Evolutionary conservation across 2,329 filamentous ascomycete species (phyloP).

Genomic region (Coleophoma eucalyptorum): DNA sequence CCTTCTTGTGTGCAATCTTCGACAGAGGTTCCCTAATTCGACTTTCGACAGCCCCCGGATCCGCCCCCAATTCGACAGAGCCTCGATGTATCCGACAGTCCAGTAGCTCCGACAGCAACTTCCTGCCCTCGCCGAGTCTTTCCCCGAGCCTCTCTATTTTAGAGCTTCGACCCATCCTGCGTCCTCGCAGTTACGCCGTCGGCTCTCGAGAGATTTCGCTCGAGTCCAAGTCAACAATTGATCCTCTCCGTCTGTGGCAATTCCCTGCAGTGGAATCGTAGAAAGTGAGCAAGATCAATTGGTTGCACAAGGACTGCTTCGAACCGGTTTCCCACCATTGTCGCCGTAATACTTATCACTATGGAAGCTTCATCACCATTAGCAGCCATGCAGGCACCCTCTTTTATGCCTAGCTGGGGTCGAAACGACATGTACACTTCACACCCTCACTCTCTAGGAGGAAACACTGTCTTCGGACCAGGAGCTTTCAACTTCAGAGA

Average conservation of each 20-base stretch:
- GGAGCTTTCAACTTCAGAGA: conserved; percentile 75
- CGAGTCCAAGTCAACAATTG: conserved; percentile 11
- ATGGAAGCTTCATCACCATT: conserved; percentile 96
- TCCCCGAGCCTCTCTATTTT: neutral
- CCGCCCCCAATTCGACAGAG: conserved; percentile 7
- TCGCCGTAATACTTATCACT: conserved; percentile 18
- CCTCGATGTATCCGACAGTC: conserved; percentile 19
- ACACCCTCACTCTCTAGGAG: conserved; percentile 40
- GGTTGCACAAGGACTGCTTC: conserved; percentile 7
- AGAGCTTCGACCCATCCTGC: conserved; percentile 4
- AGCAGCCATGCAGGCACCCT: conserved; percentile 83
- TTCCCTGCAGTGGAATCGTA: conserved; percentile 14
- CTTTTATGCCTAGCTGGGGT: conserved; percentile 59
- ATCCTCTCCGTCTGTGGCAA: neutral
- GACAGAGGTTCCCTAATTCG: conserved; percentile 2
- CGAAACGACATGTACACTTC: conserved; percentile 49
- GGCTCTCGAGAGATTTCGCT: conserved; percentile 1
- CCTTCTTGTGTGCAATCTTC: conserved; percentile 17
- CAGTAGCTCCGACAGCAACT: conserved; percentile 13
- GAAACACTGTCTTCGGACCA: conserved; percentile 52
- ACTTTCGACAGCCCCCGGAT: conserved; percentile 6
- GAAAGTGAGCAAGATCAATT: conserved; percentile 9
- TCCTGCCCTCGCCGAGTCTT: conserved; percentile 2
- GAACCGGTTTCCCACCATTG: conserved; percentile 2
- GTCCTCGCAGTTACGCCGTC: conserved; percentile 1